Evolutionary conservation across 768 basidiomycete species (phyloP).

Genomic region (Trametes cinnabarina): DNA sequence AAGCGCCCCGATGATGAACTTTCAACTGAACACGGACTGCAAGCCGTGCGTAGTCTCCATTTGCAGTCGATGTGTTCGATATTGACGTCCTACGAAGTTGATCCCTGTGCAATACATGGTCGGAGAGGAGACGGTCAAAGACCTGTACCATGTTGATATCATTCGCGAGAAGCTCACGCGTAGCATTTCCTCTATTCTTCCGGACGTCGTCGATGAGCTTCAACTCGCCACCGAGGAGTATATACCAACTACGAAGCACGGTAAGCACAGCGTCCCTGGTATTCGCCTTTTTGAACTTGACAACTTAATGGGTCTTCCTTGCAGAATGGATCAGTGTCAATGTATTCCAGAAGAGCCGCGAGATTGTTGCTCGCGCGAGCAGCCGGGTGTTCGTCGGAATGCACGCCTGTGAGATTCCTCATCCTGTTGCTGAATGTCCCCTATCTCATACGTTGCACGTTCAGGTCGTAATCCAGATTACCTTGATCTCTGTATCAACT

Average conservation of each 20-base stretch:
- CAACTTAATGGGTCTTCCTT: too few species aligned
- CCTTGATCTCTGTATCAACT: conserved; percentile 12
- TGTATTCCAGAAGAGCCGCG: conserved; percentile 26
- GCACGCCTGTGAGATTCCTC: conserved; percentile 38
- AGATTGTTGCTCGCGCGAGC: conserved; percentile 40
- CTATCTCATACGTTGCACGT: background rate
- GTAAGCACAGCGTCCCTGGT: conserved; percentile 7
- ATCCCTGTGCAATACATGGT: conserved; percentile 28
- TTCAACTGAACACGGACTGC: conserved; percentile 42
- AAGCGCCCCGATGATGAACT: conserved; percentile 43
- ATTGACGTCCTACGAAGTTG: background rate
- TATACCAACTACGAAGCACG: conserved; percentile 26
- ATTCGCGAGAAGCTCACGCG: conserved; percentile 29
- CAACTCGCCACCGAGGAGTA: conserved; percentile 26
- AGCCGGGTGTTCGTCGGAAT: conserved; percentile 51
- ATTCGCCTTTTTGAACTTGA: too few species aligned
- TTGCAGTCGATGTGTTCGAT: too few species aligned
- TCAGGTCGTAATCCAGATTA: background rate
- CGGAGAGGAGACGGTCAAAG: conserved; percentile 20
- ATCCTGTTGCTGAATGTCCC: background rate
- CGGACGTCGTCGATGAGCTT: conserved; percentile 28
- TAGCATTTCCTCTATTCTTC: conserved; percentile 22
- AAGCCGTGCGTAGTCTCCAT: conserved; percentile 34
- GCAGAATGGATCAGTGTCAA: conserved; percentile 41
- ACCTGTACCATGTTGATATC: conserved; percentile 24